Evolutionary conservation across 2,329 filamentous ascomycete species (phyloP), one percentile per base, ranked within the genome.

Genomic region (Aspergillus flavus): DNA sequence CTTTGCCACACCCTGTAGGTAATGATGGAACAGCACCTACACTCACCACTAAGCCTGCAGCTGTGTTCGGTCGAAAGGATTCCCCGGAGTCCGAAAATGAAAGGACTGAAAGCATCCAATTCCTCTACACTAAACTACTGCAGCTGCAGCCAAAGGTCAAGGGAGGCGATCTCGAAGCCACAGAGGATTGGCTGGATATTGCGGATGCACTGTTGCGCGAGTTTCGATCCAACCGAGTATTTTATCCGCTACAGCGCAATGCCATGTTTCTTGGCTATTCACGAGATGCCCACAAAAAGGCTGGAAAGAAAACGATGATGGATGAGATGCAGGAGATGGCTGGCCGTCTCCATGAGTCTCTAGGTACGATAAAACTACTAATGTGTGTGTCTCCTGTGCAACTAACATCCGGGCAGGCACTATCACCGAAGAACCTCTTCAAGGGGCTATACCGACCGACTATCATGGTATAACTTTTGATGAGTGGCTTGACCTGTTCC

Each of bases 401-500:
- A 32, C 66, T 75, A 59, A 75, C 59, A 23, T n/a, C 12, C 6
- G 26, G 23, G 30, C 43, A 74, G 73, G 71, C 12, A 68, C 61
- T 19, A 58, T 68, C 11, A 9, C 67, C 14, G 72, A 75, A 6
- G 75, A 75, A 45, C 66, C 68, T 23, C 58, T 72, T 5, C 70
- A 72, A 26, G 71, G 72, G 14, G 73, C 71, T 19, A 75, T 83
- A 43, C 85, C 86, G 2, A 77, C 77, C 54, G 82, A 85, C 63
- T 94, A 93, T 73, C 89, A 92, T 68, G 91, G 91, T 9, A 91
- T 98, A 54, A 82, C 88, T 0, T 97, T 98, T 73, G 84, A 89
- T 62, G 85, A 88, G 54, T 99, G 95, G 95, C 85, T 97, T 3
- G 91, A 96, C 69, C 84, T 97, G 0, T 97, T 99, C 74, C 85